phyloP scores from a whole-genome alignment of 2,329 filamentous ascomycete species.

The Ilyonectria mors-panacis region DNA sequence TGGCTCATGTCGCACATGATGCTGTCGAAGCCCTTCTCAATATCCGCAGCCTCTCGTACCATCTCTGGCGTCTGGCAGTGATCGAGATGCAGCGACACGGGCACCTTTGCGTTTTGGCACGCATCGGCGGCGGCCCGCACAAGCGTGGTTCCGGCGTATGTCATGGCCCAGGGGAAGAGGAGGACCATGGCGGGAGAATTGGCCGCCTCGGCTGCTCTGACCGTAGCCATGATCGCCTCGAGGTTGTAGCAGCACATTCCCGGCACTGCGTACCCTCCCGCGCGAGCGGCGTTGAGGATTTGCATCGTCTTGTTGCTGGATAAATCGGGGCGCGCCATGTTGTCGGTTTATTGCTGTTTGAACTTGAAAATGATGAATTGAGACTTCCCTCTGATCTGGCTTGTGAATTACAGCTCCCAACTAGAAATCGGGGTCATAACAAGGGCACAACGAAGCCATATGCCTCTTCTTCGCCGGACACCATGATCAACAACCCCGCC shows the following conservation, averaged over 20 bases:
- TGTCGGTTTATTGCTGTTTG: not conserved
- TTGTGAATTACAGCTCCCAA: not conserved
- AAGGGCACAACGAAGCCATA: not conserved
- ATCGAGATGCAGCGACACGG: slow-evolving; percentile 75
- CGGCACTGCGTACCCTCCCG: slow-evolving; percentile 64
- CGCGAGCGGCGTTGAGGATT: slow-evolving; percentile 36
- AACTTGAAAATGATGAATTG: not conserved
- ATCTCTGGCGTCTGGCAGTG: slow-evolving; percentile 74
- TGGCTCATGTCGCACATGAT: slow-evolving; percentile 87
- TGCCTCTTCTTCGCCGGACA: not conserved
- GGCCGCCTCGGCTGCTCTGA: slow-evolving; percentile 77
- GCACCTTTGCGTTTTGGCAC: slow-evolving; percentile 68
- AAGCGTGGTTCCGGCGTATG: slow-evolving; percentile 71
- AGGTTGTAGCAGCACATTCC: slow-evolving; percentile 75
- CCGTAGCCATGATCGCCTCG: slow-evolving; percentile 77
- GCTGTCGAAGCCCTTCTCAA: slow-evolving; percentile 68
- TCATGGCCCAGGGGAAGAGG: slow-evolving; percentile 80
- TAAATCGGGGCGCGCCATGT: slow-evolving; percentile 16
- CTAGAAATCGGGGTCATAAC: not conserved
- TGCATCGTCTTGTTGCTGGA: slow-evolving; percentile 29
- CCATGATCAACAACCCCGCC: not conserved
- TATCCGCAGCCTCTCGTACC: slow-evolving; percentile 67
- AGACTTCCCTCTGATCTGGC: not conserved
- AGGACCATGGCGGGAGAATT: slow-evolving; percentile 77
- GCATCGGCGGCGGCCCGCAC: slow-evolving; percentile 69